phyloP scores from a whole-genome alignment of 345 rosid genomes.

The Abelmoschus esculentus region DNA sequence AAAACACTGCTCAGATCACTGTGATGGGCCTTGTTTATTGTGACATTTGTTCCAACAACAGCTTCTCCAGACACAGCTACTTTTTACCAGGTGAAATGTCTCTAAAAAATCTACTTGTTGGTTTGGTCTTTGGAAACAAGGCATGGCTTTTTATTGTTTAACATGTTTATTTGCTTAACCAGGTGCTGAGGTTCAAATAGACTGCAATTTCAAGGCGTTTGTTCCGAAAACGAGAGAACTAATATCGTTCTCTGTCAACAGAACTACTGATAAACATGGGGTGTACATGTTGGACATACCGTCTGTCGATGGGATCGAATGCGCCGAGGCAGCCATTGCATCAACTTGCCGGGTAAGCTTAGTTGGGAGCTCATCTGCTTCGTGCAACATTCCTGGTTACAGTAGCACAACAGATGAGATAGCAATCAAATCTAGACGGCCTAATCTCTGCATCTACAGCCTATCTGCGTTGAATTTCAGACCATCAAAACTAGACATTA shows the following conservation, averaged over 20 bases:
- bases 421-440: slow-evolving; percentile 47
- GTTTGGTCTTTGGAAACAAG: too few species aligned
- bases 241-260: slow-evolving; percentile 66
- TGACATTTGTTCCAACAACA: slow-evolving; percentile 94
- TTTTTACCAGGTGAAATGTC: slow-evolving; percentile 66
- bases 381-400: slow-evolving; percentile 79
- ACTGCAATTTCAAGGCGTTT: slow-evolving; percentile 66
- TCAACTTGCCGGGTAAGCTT: slow-evolving; percentile 71
- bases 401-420: slow-evolving; percentile 66
- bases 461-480: slow-evolving; percentile 64
- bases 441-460: slow-evolving; percentile 73
- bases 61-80: slow-evolving; percentile 90
- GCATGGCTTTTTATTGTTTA: background rate
- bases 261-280: slow-evolving; percentile 75
- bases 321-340: slow-evolving; percentile 57
- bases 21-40: slow-evolving; percentile 94
- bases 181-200: slow-evolving; percentile 81
- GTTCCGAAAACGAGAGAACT: slow-evolving; percentile 51
- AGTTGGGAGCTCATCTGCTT: slow-evolving; percentile 43
- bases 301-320: slow-evolving; percentile 60
- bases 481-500: slow-evolving; percentile 51
- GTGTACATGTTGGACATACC: slow-evolving; percentile 69
- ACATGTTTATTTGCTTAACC: slow-evolving; percentile 6
- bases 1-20: slow-evolving; percentile 40
- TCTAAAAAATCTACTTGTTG: slow-evolving; percentile 1